These are phyloP conservation scores for Suhomyces yuchorum DNA, from an alignment of 1,139 yeast species.

Conservation along the genomic window DNA sequence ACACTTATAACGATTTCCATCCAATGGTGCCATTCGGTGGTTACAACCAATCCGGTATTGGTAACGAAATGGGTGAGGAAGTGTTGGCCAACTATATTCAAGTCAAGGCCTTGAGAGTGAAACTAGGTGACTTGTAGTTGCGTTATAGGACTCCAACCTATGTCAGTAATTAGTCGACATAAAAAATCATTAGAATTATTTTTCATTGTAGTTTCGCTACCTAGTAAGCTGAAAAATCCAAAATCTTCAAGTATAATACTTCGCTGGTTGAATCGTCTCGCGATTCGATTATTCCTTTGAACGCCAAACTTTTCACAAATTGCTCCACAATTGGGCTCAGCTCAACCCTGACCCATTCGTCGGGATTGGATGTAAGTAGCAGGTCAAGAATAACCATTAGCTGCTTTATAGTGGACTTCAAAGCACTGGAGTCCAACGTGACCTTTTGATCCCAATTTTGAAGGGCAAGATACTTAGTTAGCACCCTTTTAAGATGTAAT, in stretches of 20 bases:
- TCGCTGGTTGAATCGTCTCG: slow-evolving; percentile 17
- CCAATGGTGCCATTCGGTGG: slow-evolving; percentile 35
- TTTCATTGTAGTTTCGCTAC: background rate
- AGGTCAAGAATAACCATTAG: slow-evolving; percentile 9
- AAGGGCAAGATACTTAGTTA: slow-evolving; percentile 28
- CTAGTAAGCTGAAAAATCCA: slow-evolving; percentile 11
- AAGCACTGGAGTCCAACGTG: slow-evolving; percentile 22
- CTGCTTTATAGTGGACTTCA: slow-evolving; percentile 20
- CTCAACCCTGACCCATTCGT: slow-evolving; percentile 20
- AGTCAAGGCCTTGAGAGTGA: slow-evolving; percentile 27
- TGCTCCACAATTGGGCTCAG: slow-evolving; percentile 18
- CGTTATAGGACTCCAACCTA: too few species aligned
- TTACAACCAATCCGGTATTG: slow-evolving; percentile 32
- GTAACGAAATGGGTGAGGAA: slow-evolving; percentile 33
- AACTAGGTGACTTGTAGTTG: slow-evolving; percentile 10
- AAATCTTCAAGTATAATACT: slow-evolving; percentile 13
- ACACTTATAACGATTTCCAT: slow-evolving; percentile 32
- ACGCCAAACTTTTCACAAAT: slow-evolving; percentile 21
- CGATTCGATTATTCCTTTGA: slow-evolving; percentile 21
- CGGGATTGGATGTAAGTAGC: slow-evolving; percentile 9
- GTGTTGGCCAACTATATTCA: slow-evolving; percentile 30
- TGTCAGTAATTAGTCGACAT: too few species aligned
- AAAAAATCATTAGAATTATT: too few species aligned
- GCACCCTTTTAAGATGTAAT: slow-evolving; percentile 24
- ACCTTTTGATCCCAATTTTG: slow-evolving; percentile 24